phyloP scores from a whole-genome alignment of 345 rosid species.

The Citropsis articulata region DNA sequence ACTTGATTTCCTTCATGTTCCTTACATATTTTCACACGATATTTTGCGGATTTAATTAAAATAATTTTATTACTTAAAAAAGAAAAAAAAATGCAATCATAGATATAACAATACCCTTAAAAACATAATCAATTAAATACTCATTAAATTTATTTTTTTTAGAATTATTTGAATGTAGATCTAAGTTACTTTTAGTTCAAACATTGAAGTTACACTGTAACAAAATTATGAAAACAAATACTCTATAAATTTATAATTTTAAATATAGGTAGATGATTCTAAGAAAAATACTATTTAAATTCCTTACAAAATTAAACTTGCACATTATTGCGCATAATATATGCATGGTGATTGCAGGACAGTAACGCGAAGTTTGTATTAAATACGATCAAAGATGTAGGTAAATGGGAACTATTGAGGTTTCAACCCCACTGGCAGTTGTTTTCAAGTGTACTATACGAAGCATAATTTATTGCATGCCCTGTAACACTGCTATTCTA shows the following conservation, averaged over 20 bases:
- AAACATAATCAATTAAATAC: too few species aligned
- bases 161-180: too few species aligned
- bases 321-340: neutral
- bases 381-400: neutral
- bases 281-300: too few species aligned
- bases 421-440: neutral
- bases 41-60: neutral
- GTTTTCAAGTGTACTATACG: neutral
- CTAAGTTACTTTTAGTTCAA: too few species aligned
- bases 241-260: too few species aligned
- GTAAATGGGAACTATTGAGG: neutral
- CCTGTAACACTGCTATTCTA: too few species aligned
- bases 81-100: neutral
- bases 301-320: too few species aligned
- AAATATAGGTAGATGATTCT: too few species aligned
- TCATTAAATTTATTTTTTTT: too few species aligned
- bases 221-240: too few species aligned
- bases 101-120: too few species aligned
- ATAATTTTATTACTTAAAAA: neutral
- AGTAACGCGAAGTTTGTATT: neutral
- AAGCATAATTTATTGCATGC: neutral
- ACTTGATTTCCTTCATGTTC: constrained; percentile 4
- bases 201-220: too few species aligned
- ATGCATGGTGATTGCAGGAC: neutral
- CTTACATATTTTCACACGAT: neutral